Base-by-base conservation (phyloP, 176 grass and related monocot species). In the Tillandsia leiboldiana region DNA sequence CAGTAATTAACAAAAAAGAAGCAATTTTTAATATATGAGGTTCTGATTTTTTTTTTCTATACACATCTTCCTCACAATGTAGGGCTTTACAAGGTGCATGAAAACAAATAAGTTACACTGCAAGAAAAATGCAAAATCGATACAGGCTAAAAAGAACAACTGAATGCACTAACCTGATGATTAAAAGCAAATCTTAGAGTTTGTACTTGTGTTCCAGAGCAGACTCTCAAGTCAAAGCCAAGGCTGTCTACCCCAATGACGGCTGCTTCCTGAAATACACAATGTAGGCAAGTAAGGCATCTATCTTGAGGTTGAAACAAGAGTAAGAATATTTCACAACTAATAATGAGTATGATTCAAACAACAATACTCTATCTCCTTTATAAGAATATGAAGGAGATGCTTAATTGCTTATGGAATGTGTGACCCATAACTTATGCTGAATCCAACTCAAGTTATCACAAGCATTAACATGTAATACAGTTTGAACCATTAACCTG, bases 161-260 rank as follows among this genome's bases (percentile, higher is more conserved):
- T 59, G 20, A 14, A 59, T 20, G 9, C 54, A 63, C 71, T 76
- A 75, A 96, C 93, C 73, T 75, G 84, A 14, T 18, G 72, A 49
- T 79, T 67, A 51, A 96, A 96, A 28, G 86, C 83, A 83, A 96
- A 92, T 83, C 88, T 92, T 67, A 96, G 22, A 11, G 89, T 88
- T 69, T 92, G 83, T 53, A 96, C 75, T 81, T 89, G 88, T 53
- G 84, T 92, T 82, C 85, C 85, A 49, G 89, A 89, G 42, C 93
- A 96, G 61, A 96, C 74, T 90, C 87, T 85, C 73, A 96, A 71
- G 67, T 96, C 93, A 65, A 96, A 92, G 13, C 93, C 88, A 72
- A 92, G 86, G 67, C 89, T 89, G 42, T 96, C 93, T 27, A 92
- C 81, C 20, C 88, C 89, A 17, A 96, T 90, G 52, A 92, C 77